These are phyloP conservation scores for Rickenella mellea DNA, from an alignment of 768 basidiomycete species.

Conservation along the genomic window DNA sequence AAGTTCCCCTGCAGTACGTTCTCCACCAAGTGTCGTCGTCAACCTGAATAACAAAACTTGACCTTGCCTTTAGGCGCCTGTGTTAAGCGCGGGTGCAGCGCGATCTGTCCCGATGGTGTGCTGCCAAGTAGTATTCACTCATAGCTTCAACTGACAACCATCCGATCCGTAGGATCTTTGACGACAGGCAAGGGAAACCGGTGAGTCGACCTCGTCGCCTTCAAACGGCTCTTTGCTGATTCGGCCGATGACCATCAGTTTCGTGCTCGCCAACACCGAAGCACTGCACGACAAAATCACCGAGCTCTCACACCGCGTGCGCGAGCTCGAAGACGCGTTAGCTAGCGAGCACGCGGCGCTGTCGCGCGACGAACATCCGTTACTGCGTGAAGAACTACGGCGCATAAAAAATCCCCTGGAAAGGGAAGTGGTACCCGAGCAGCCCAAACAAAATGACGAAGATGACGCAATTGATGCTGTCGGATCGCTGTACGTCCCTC, in stretches of 20 bases:
- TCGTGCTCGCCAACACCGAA: conserved; percentile 65
- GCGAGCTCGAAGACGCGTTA: conserved; percentile 62
- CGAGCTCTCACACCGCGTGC: conserved; percentile 47
- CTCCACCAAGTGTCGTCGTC: too few relatives aligned
- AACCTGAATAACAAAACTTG: too few relatives aligned
- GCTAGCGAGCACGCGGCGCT: conserved; percentile 37
- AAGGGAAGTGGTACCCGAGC: conserved; percentile 37
- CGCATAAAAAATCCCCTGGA: conserved; percentile 62
- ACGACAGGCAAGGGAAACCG: conserved; percentile 70
- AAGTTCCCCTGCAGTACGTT: conserved; percentile 7
- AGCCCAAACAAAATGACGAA: conserved; percentile 20
- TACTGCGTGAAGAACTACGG: conserved; percentile 51
- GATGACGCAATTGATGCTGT: conserved; percentile 58
- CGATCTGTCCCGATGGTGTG: conserved; percentile 60
- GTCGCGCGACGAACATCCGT: conserved; percentile 43
- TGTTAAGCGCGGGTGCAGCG: conserved; percentile 30
- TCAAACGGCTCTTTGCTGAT: conserved; percentile 5
- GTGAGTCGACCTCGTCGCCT: conserved; percentile 20
- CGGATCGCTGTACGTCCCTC: conserved; percentile 43
- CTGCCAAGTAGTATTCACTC: conserved; percentile 4
- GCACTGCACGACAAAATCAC: conserved; percentile 61
- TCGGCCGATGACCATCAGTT: conserved; percentile 25
- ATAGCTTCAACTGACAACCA: neutral
- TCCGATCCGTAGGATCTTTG: conserved; percentile 39
- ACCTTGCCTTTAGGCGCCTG: conserved; percentile 8